Conservation (phyloP, 1,284 basidiomycete species). For the Xerocomus nothofagi region DNA sequence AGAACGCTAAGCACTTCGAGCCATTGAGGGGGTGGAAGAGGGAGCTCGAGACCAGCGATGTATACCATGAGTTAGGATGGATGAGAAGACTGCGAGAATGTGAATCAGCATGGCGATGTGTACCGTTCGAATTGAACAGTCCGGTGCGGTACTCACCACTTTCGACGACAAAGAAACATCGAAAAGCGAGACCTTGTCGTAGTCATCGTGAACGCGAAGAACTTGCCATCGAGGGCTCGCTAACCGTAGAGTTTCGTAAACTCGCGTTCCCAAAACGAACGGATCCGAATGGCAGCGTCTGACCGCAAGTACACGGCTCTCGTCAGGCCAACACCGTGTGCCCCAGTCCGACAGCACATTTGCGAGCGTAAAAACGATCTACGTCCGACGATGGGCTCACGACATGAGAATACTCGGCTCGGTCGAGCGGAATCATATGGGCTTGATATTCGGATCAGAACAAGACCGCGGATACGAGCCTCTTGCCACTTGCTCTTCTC, state of each 20-base stretch:
- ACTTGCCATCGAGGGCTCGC: too few relatives aligned
- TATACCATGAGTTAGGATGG: too few relatives aligned
- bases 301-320: not conserved
- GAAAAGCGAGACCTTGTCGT: too few relatives aligned
- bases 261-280: too few relatives aligned
- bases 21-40: constrained; percentile 16
- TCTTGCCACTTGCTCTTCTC: not conserved
- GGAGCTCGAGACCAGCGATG: constrained; percentile 18
- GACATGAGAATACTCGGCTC: constrained; percentile 7
- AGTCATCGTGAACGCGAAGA: too few relatives aligned
- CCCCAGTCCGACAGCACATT: too few relatives aligned
- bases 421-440: not conserved
- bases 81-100: not conserved
- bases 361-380: constrained; percentile 19
- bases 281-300: too few relatives aligned
- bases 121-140: not conserved
- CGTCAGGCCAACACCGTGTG: not conserved
- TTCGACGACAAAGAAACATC: too few relatives aligned
- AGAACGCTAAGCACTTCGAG: constrained; percentile 27
- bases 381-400: constrained; percentile 7
- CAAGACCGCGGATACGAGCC: not conserved
- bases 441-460: not conserved
- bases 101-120: not conserved
- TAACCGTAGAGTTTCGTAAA: too few relatives aligned
- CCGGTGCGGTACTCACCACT: constrained; percentile 6